A percentile compares a stretch with the other conserved stretches of the same genome.
phyloP scores from a whole-genome alignment of 495 filamentous ascomycete genomes.

The Neurospora tetraspora region DNA sequence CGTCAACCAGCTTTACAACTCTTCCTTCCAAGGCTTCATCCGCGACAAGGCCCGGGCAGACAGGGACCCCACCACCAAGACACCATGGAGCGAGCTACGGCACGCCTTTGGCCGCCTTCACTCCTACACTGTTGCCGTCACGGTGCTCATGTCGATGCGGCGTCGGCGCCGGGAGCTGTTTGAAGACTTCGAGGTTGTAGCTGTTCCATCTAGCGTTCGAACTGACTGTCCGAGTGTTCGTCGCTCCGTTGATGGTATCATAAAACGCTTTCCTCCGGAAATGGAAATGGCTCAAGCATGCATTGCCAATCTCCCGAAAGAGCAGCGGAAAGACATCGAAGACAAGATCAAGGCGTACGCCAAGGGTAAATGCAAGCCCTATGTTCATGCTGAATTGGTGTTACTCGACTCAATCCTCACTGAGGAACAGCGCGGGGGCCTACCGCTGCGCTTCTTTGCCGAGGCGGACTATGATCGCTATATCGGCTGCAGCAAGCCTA shows the following conservation, averaged over 20 bases:
- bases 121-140: slow-evolving; percentile 9
- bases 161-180: slow-evolving; percentile 3
- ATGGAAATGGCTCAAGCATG: not conserved
- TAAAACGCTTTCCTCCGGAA: slow-evolving; percentile 5
- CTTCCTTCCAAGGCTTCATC: not conserved
- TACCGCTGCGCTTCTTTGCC: slow-evolving; percentile 19
- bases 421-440: slow-evolving; percentile 1
- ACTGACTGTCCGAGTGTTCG: not conserved
- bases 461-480: slow-evolving; percentile 18
- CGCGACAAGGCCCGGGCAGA: not conserved
- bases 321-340: slow-evolving; percentile 5
- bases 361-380: slow-evolving; percentile 6
- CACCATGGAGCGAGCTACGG: slow-evolving; percentile 4
- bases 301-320: not conserved
- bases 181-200: not conserved
- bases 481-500: slow-evolving; percentile 31
- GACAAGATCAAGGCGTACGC: not conserved
- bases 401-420: slow-evolving; percentile 19
- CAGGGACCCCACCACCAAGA: not conserved
- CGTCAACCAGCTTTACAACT: not conserved
- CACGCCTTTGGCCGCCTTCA: slow-evolving; percentile 8
- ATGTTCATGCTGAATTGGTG: slow-evolving; percentile 27
- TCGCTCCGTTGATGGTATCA: slow-evolving; percentile 4
- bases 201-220: slow-evolving; percentile 1
- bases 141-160: not conserved